A percentile compares a stretch with the other conserved stretches of the same genome.
Evolutionary conservation across 1,284 basidiomycete genomes (phyloP).

Genomic region (Cystobasidium slooffiae): DNA sequence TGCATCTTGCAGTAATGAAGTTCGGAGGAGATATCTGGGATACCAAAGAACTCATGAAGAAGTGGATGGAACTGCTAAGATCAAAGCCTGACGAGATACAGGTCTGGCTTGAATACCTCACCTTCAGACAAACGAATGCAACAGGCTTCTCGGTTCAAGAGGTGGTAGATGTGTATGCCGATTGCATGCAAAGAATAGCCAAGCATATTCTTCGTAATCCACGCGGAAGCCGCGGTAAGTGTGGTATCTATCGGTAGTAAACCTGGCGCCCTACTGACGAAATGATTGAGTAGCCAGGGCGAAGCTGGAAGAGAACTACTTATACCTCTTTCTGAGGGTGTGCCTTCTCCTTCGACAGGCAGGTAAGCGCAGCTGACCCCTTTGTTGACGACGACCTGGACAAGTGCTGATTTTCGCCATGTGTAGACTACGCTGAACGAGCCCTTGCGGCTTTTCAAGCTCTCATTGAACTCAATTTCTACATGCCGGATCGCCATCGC

Average conservation of each 20-base stretch:
- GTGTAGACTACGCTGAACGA: conserved; percentile 60
- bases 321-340: conserved; percentile 62
- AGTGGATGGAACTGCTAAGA: conserved; percentile 33
- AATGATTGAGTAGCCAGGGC: conserved; percentile 58
- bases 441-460: conserved; percentile 61
- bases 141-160: conserved; percentile 48
- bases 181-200: conserved; percentile 56
- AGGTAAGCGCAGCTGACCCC: conserved; percentile 62
- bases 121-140: conserved; percentile 50
- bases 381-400: background rate
- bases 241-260: conserved; percentile 58
- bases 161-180: conserved; percentile 49
- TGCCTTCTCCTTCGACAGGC: conserved; percentile 73
- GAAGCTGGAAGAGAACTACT: conserved; percentile 65
- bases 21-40: conserved; percentile 39
- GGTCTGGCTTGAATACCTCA: conserved; percentile 50
- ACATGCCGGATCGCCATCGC: conserved; percentile 50
- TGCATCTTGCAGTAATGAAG: conserved; percentile 65
- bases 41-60: conserved; percentile 34
- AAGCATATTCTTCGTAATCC: conserved; percentile 56
- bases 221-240: conserved; percentile 63
- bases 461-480: conserved; percentile 61
- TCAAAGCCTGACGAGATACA: conserved; percentile 45
- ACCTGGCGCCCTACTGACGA: conserved; percentile 4
- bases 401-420: background rate